Evolutionary conservation across 108 stramenopile genomes (phyloP).

Genomic region (Epipyxis sp.): DNA sequence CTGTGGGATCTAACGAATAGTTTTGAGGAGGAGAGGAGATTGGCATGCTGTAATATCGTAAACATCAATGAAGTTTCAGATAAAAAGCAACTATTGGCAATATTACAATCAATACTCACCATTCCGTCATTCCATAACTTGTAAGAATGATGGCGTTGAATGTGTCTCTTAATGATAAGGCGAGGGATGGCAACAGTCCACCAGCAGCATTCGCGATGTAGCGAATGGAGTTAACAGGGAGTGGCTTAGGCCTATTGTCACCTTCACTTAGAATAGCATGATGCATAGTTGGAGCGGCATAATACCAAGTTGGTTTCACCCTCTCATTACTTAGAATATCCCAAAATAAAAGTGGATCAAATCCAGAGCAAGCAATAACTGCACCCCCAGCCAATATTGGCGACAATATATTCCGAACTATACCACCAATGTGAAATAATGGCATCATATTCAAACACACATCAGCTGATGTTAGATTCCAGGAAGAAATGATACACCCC

Average conservation of each 20-base stretch:
- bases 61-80: constrained; percentile 4
- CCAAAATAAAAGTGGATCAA: constrained; percentile 28
- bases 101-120: not conserved
- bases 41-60: constrained; percentile 24
- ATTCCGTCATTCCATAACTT: constrained; percentile 70
- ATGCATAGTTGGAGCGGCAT: constrained; percentile 73
- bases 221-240: not conserved
- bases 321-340: not conserved
- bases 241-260: not conserved
- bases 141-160: constrained; percentile 55
- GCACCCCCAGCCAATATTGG: constrained; percentile 37
- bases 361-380: constrained; percentile 15
- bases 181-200: not conserved
- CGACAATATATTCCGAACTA: constrained; percentile 36
- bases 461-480: constrained; percentile 59
- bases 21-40: constrained; percentile 21
- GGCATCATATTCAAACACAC: constrained; percentile 73
- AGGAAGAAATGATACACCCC: constrained; percentile 55
- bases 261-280: constrained; percentile 55
- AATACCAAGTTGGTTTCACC: constrained; percentile 55
- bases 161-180: not conserved
- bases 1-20: constrained; percentile 1
- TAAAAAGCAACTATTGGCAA: not conserved
- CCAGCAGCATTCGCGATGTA: constrained; percentile 3
- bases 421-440: constrained; percentile 62